A percentile compares a stretch with the other conserved stretches of the same genome.
Conservation (phyloP, 768 basidiomycete species). For the Boletellus sp. region DNA sequence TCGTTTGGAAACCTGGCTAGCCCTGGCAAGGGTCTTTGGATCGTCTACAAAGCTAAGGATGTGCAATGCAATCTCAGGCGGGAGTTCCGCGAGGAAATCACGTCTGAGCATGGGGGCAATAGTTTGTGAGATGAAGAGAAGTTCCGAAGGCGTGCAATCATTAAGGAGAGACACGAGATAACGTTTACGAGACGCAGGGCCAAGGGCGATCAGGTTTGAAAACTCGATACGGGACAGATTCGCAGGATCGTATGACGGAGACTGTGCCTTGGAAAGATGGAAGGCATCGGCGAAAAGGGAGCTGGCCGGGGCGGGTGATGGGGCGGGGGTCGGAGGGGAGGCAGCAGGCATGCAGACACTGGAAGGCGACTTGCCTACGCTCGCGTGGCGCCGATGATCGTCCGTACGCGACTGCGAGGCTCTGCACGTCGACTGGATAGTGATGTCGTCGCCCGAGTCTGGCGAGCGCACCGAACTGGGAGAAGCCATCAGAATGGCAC, state of each 20-base stretch:
- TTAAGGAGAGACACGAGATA: conserved; percentile 49
- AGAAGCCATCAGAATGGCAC: conserved; percentile 9
- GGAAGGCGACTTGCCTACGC: conserved; percentile 19
- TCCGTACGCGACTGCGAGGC: conserved; percentile 7
- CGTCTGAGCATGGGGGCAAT: conserved; percentile 62
- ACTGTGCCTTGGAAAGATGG: conserved; percentile 15
- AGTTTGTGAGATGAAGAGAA: conserved; percentile 63
- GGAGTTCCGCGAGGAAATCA: conserved; percentile 55
- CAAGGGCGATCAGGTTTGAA: conserved; percentile 29
- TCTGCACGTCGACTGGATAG: conserved; percentile 7
- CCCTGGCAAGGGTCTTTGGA: conserved; percentile 64
- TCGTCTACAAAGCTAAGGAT: conserved; percentile 77
- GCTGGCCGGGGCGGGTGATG: conserved; percentile 53
- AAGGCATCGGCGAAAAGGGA: conserved; percentile 38
- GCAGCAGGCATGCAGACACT: conserved; percentile 50
- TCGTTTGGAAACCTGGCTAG: conserved; percentile 61
- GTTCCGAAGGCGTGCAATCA: conserved; percentile 56
- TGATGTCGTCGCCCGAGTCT: conserved; percentile 11
- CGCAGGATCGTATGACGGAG: conserved; percentile 20
- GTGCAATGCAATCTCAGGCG: conserved; percentile 70
- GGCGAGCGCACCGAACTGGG: conserved; percentile 2
- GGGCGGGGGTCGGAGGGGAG: conserved; percentile 61
- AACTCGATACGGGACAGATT: conserved; percentile 33
- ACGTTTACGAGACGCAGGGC: conserved; percentile 44
- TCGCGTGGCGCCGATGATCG: conserved; percentile 16